These are phyloP conservation scores for Pyropia yezoensis DNA, from an alignment of 23 red algal genomes.

Conservation along the genomic window DNA sequence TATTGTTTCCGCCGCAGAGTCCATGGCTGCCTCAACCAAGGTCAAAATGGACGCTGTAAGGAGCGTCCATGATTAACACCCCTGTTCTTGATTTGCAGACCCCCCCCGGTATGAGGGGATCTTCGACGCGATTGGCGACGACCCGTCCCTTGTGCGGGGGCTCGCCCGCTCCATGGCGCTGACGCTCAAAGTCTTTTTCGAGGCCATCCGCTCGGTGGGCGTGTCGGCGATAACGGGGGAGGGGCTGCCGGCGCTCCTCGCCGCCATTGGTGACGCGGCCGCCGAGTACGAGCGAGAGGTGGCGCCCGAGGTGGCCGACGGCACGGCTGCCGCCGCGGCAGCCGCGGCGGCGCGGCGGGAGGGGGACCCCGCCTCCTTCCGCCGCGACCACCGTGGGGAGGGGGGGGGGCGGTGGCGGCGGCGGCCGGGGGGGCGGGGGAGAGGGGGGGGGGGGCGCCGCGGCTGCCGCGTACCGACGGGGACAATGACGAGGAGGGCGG, in stretches of 20 bases:
- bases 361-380: slow-evolving; percentile 8
- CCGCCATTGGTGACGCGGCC: slow-evolving; percentile 37
- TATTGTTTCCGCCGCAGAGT: too few relatives aligned
- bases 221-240: slow-evolving; percentile 79
- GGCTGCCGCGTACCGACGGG: too few relatives aligned
- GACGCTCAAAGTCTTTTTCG: slow-evolving; percentile 85
- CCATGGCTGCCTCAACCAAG: too few relatives aligned
- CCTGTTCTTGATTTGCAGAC: too few relatives aligned
- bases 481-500: too few relatives aligned
- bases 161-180: slow-evolving; percentile 89
- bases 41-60: too few relatives aligned
- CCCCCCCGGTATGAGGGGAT: slow-evolving; percentile 80
- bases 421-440: too few relatives aligned
- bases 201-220: slow-evolving; percentile 43
- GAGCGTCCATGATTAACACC: too few relatives aligned
- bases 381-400: slow-evolving; percentile 13
- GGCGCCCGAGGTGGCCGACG: slow-evolving; percentile 25
- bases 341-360: slow-evolving; percentile 13
- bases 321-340: slow-evolving; percentile 3
- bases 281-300: slow-evolving; percentile 59
- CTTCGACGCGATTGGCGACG: slow-evolving; percentile 50
- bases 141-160: slow-evolving; percentile 39
- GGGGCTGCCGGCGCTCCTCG: slow-evolving; percentile 54
- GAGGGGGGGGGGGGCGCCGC: slow-evolving; percentile 23
- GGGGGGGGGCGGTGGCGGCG: too few relatives aligned